phyloP scores from a whole-genome alignment of 768 basidiomycete genomes.

The Tricholoma bakamatsutake region DNA sequence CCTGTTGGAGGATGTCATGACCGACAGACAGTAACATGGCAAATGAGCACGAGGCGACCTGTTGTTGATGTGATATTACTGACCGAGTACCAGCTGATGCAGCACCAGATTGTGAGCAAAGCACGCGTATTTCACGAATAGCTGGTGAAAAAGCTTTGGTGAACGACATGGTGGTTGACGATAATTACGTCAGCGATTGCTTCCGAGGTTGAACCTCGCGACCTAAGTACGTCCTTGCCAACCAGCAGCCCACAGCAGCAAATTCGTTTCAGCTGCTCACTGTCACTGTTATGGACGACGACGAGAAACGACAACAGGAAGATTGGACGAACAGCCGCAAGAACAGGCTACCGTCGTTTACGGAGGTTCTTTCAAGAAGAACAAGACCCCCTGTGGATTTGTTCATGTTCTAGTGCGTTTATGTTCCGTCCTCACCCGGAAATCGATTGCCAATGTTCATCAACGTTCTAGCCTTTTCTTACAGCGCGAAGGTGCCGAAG shows the following conservation, averaged over 20 bases:
- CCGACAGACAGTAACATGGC: background rate
- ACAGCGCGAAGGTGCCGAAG: conserved; percentile 93
- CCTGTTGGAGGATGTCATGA: conserved; percentile 31
- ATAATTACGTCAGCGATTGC: conserved; percentile 29
- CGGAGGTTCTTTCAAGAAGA: conserved; percentile 85
- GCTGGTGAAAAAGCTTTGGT: conserved; percentile 72
- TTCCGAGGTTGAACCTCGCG: conserved; percentile 18
- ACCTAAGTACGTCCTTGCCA: conserved; percentile 22
- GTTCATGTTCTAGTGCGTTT: conserved; percentile 96
- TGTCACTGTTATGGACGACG: conserved; percentile 52
- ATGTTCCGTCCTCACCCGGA: conserved; percentile 1
- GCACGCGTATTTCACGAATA: conserved; percentile 72
- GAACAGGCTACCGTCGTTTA: conserved; percentile 80
- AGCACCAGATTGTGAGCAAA: conserved; percentile 71
- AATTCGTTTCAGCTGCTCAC: conserved; percentile 8
- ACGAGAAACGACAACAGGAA: conserved; percentile 57
- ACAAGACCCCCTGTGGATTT: conserved; percentile 95
- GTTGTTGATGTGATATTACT: conserved; percentile 12
- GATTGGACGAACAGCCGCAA: conserved; percentile 68
- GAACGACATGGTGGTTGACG: conserved; percentile 45
- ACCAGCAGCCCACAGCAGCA: conserved; percentile 15
- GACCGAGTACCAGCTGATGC: conserved; percentile 80
- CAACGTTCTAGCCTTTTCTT: conserved; percentile 69
- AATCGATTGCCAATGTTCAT: background rate
- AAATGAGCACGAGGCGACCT: background rate